Evolutionary conservation across 768 basidiomycete genomes (phyloP).

Genomic region (Tylopilus intermedius): DNA sequence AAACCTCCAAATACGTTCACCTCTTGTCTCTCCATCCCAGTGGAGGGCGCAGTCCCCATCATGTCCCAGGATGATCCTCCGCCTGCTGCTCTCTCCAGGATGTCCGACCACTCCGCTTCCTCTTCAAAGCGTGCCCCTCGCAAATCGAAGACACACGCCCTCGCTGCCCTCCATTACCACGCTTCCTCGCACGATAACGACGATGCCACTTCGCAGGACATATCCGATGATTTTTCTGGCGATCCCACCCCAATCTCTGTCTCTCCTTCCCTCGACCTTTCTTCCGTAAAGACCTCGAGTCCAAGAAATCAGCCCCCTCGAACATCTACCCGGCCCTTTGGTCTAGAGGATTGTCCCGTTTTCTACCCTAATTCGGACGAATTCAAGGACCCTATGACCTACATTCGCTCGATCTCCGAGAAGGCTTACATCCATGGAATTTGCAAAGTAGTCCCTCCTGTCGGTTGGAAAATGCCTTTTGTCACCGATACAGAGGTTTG

Average conservation of each 20-base stretch:
- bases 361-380: constrained; percentile 88
- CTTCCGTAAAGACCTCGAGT: constrained; percentile 63
- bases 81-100: constrained; percentile 30
- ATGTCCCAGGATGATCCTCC: constrained; percentile 41
- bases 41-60: constrained; percentile 69
- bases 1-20: constrained; percentile 46
- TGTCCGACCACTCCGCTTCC: constrained; percentile 34
- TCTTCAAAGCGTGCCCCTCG: constrained; percentile 71
- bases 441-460: constrained; percentile 93
- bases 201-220: constrained; percentile 39
- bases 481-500: constrained; percentile 89
- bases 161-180: constrained; percentile 71
- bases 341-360: constrained; percentile 81
- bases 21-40: constrained; percentile 70
- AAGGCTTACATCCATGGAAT: constrained; percentile 77
- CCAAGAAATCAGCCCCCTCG: constrained; percentile 40
- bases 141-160: constrained; percentile 86
- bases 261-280: constrained; percentile 58
- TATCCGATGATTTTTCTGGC: constrained; percentile 43
- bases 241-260: constrained; percentile 58
- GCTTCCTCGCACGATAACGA: constrained; percentile 52
- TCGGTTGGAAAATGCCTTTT: constrained; percentile 94
- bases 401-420: constrained; percentile 77
- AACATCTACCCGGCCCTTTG: constrained; percentile 66
- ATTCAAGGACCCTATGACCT: constrained; percentile 91